Conservation (phyloP, 352 stramenopile genomes). For the Phytophthora ohioensis region DNA sequence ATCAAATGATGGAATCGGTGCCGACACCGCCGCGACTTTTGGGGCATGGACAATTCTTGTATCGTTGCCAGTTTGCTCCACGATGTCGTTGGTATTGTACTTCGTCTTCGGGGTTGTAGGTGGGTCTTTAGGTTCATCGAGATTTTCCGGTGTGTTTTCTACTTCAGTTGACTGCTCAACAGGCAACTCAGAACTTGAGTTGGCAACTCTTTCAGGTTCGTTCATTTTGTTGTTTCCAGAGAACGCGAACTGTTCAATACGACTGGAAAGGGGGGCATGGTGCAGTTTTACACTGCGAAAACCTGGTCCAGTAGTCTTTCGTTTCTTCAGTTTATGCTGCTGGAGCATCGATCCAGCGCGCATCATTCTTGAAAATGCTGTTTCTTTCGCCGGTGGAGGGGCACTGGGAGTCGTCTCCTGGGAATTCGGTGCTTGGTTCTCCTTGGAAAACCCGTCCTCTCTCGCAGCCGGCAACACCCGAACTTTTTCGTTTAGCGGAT, state of each 20-base stretch:
- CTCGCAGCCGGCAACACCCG: conserved; percentile 1
- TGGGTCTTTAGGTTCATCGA: conserved; percentile 13
- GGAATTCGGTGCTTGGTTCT: conserved; percentile 50
- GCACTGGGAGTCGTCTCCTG: background rate
- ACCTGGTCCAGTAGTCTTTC: conserved; percentile 31
- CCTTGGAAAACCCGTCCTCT: conserved; percentile 40
- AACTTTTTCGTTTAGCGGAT: conserved; percentile 47
- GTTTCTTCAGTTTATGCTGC: conserved; percentile 66
- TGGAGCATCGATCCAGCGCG: conserved; percentile 64
- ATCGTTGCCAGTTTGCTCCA: background rate
- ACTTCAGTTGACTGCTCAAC: conserved; percentile 14
- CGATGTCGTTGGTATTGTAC: background rate
- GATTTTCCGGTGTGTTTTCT: conserved; percentile 11
- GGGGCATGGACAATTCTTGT: conserved; percentile 1
- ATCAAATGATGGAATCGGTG: conserved; percentile 38
- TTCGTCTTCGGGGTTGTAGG: conserved; percentile 9
- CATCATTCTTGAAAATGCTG: conserved; percentile 88
- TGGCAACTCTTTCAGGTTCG: background rate
- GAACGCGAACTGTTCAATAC: conserved; percentile 41
- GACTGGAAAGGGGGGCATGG: conserved; percentile 23
- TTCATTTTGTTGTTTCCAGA: conserved; percentile 9
- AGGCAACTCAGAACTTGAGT: background rate
- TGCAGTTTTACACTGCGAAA: conserved; percentile 25
- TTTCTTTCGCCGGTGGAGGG: conserved; percentile 51
- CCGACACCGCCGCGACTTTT: background rate